Conservation (phyloP, 78 protist genomes). For the Dictyostelium citrinum region DNA sequence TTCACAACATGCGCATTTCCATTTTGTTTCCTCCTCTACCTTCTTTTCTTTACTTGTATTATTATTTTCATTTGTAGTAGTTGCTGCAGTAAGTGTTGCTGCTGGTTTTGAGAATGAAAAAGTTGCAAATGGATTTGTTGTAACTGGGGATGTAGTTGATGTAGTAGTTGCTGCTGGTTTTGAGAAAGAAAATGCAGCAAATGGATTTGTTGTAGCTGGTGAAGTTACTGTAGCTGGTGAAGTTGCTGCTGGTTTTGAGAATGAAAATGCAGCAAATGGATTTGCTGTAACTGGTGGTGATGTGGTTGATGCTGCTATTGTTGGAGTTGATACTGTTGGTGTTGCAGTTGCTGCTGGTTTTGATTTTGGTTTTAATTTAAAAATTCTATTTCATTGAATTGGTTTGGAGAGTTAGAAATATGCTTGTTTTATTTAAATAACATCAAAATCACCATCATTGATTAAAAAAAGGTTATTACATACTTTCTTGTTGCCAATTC, state of each 20-base stretch:
- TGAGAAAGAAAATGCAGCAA: not conserved
- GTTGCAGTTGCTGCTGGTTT: not conserved
- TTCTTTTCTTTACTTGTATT: constrained; percentile 2
- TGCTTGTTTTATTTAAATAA: too few species aligned
- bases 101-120: not conserved
- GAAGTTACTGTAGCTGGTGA: not conserved
- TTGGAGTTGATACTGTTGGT: constrained; percentile 8
- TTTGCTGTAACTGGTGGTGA: not conserved
- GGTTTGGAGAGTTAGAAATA: not conserved
- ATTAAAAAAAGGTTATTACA: not conserved
- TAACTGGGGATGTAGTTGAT: not conserved
- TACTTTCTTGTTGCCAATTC: constrained; percentile 52
- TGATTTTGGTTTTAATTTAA: not conserved
- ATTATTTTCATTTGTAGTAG: not conserved
- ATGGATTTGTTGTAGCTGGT: not conserved
- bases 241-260: not conserved
- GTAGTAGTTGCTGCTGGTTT: not conserved
- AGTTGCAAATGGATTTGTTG: not conserved
- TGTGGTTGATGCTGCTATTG: not conserved
- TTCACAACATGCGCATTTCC: constrained; percentile 28
- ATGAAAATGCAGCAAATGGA: constrained; percentile 12
- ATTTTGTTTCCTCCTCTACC: not conserved
- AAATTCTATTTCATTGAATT: not conserved
- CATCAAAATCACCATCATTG: not conserved
- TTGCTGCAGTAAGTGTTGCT: not conserved